Base-by-base conservation (phyloP, 495 filamentous ascomycete genomes). In the Parathielavia hyrcaniae region DNA sequence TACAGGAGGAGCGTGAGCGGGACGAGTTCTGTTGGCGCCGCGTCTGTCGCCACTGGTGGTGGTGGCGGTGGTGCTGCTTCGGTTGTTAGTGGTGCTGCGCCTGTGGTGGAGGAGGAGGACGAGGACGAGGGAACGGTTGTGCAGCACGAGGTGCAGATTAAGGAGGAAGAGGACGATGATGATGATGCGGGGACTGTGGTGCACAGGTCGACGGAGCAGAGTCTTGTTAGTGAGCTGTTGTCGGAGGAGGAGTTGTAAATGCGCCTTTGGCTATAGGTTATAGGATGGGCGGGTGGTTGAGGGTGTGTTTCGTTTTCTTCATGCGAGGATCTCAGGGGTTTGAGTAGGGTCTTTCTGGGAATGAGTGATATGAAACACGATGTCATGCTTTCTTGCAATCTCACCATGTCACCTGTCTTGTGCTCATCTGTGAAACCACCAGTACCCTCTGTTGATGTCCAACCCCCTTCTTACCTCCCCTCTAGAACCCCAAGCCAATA, bases 401-500 rank as follows among this genome's bases (percentile, higher is more conserved):
- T 5, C 26, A 16, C 45, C 11, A 17, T 30, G 34, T 32, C 38
- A 20, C 16, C 45, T 22, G 14, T 7, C 17, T n/a, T 43, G 1
- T n/a, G 6, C 6, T 32, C 22, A 47, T 14, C 45, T 30, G 14
- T 32, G 0, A 8, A n/a, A 47, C 12, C 45, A 26, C 22, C 16
- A 30, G 17, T 47, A 16, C 12, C 45, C 8, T 32, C 16, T 47
- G 26, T 4, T 47, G 5, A 16, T n/a, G 39, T 16, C 5, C 5
- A n/a, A 48, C 12, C 39, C 17, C 35, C 13, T 38, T 5, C 45
- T n/a, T 43, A 19, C 1, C 41, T 36, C 11, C 43, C 38, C 48
- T 65, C 55, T 30, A 45, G 11, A 12, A 41, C 50, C 19, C 80
- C 78, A 44, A 77, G 57, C 79, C 79, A 79, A 62, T 75, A 82